Conservation (phyloP, 2,329 filamentous ascomycete species). For the Tolypocladium capitatum region DNA sequence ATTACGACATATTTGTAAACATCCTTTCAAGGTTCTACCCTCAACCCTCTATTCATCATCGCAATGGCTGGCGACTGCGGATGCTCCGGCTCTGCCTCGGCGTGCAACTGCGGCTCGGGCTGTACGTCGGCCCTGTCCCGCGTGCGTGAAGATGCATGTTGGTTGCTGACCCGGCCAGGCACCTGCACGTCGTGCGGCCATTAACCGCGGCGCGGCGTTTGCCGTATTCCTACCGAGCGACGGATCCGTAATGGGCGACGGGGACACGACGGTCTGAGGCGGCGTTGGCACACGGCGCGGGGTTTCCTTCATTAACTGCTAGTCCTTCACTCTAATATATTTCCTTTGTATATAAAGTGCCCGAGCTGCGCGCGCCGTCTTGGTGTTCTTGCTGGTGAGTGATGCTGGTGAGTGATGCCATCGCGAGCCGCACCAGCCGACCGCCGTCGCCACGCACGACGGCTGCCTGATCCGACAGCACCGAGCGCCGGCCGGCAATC, state of each 20-base stretch:
- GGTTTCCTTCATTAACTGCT: constrained; percentile 6
- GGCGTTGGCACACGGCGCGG: background rate
- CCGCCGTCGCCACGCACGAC: no score
- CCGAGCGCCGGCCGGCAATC: no score
- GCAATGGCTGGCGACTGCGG: constrained; percentile 24
- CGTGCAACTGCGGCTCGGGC: constrained; percentile 23
- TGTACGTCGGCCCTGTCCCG: constrained; percentile 13
- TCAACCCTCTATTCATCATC: constrained; percentile 6
- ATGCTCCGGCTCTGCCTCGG: constrained; percentile 19
- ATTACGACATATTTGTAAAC: no score
- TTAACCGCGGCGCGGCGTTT: no score
- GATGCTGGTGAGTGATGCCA: no score
- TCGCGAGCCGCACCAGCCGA: no score
- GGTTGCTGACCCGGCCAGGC: constrained; percentile 13
- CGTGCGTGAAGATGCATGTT: background rate
- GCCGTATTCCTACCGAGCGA: no score
- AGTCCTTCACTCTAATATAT: constrained; percentile 9
- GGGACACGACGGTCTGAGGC: background rate
- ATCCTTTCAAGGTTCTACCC: constrained; percentile 6
- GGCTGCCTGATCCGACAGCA: no score
- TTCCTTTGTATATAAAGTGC: constrained; percentile 1
- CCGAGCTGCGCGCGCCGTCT: background rate
- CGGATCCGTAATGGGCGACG: background rate
- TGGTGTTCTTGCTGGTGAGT: no score
- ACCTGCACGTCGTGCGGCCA: constrained; percentile 17